Evolutionary conservation across 2,329 filamentous ascomycete genomes (phyloP).

Genomic region (Colletotrichum gigasporum): DNA sequence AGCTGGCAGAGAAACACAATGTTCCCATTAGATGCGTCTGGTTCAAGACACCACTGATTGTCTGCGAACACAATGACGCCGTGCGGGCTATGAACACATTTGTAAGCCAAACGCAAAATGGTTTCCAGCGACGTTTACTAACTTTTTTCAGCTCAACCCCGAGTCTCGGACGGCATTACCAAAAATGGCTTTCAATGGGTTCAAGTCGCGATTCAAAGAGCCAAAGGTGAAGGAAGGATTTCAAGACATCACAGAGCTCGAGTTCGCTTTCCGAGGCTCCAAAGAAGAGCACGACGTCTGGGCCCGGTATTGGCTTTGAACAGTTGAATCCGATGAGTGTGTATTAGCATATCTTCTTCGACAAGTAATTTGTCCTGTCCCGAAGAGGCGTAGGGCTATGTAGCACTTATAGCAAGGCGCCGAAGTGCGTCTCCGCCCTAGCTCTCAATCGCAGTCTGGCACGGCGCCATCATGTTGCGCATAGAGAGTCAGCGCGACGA

Average conservation of each 20-base stretch:
- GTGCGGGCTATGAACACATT: constrained; percentile 75
- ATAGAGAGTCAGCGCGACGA: too few species aligned
- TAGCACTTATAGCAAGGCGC: too few species aligned
- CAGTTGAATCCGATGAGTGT: neutral
- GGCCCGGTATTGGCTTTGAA: constrained; percentile 79
- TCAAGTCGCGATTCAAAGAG: constrained; percentile 75
- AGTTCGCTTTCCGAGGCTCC: constrained; percentile 79
- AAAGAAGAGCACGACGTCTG: constrained; percentile 76
- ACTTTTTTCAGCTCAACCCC: constrained; percentile 74
- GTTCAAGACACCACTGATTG: constrained; percentile 76
- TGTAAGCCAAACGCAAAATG: constrained; percentile 37
- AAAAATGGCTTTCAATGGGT: constrained; percentile 81
- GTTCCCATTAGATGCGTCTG: constrained; percentile 86
- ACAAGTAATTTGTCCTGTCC: too few species aligned
- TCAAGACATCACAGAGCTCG: constrained; percentile 77
- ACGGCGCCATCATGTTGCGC: too few species aligned
- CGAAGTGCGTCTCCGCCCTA: too few species aligned
- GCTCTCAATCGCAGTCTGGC: too few species aligned
- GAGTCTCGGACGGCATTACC: constrained; percentile 81
- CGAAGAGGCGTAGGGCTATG: too few species aligned
- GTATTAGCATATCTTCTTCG: too few species aligned
- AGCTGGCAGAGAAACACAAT: constrained; percentile 74
- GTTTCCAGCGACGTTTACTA: neutral
- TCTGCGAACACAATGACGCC: constrained; percentile 88
- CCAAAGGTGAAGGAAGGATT: constrained; percentile 84